Percentiles rank a stretch among this genome's conserved stretches.
Evolutionary conservation across 176 grass and related monocot species (phyloP).

Genomic region (Areca catechu): DNA sequence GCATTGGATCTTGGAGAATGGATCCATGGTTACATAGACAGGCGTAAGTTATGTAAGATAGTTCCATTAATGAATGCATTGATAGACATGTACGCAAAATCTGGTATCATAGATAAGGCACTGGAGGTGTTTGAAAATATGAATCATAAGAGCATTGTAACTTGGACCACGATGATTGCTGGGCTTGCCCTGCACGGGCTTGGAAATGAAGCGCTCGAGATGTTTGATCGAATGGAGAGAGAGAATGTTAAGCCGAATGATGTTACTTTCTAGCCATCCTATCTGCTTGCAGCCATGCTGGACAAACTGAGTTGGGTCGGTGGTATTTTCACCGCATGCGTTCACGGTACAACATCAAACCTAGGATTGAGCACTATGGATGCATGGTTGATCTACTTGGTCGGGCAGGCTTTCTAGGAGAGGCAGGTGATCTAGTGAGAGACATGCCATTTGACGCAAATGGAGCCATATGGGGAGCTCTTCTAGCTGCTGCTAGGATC

Average conservation of each 20-base stretch:
- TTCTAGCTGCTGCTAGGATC: constrained; percentile 67
- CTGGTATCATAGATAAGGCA: constrained; percentile 43
- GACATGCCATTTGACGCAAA: constrained; percentile 74
- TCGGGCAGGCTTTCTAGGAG: constrained; percentile 43
- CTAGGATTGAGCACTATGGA: constrained; percentile 57
- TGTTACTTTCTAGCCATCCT: constrained; percentile 60
- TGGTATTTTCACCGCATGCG: constrained; percentile 61
- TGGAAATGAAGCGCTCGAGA: constrained; percentile 43
- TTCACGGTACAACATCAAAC: constrained; percentile 44
- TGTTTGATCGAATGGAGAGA: constrained; percentile 61
- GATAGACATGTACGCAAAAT: constrained; percentile 82
- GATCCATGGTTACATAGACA: constrained; percentile 47
- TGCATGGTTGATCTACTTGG: constrained; percentile 75
- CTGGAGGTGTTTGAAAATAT: constrained; percentile 62
- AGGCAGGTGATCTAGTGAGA: constrained; percentile 47
- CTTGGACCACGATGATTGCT: constrained; percentile 60
- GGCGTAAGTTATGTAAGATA: constrained; percentile 16
- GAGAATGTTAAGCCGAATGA: constrained; percentile 50
- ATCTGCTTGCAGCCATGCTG: constrained; percentile 54
- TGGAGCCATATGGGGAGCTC: constrained; percentile 71
- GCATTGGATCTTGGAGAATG: constrained; percentile 68
- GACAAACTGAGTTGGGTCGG: constrained; percentile 40
- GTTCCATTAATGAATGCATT: constrained; percentile 54
- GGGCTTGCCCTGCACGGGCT: constrained; percentile 67
- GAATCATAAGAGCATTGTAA: constrained; percentile 45